phyloP scores from a whole-genome alignment of 352 stramenopile genomes.

The Phytophthora uliginosa region DNA sequence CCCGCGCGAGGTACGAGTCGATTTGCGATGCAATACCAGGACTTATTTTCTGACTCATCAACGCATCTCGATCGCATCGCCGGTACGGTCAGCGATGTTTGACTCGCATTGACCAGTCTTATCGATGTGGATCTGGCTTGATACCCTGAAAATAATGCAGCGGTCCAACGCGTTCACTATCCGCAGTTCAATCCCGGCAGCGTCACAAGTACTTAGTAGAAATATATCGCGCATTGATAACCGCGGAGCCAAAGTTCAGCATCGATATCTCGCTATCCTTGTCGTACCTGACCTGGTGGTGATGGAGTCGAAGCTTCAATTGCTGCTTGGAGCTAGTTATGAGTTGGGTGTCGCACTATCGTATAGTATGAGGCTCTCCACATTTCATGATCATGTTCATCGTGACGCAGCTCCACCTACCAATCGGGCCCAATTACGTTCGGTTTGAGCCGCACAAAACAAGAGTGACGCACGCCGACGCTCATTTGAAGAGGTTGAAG shows the following conservation, averaged over 20 bases:
- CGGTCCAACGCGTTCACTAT: background rate
- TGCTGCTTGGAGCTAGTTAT: background rate
- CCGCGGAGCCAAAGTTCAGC: background rate
- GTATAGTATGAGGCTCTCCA: background rate
- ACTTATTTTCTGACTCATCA: background rate
- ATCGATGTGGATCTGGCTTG: background rate
- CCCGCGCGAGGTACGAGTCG: background rate
- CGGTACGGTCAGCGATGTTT: background rate
- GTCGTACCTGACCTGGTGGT: constrained; percentile 14
- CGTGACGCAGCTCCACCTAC: constrained; percentile 19
- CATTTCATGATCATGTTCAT: background rate
- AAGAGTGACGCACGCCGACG: constrained; percentile 21
- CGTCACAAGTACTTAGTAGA: background rate
- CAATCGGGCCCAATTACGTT: constrained; percentile 11
- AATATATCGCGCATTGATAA: background rate
- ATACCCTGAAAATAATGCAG: background rate
- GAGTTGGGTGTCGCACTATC: background rate
- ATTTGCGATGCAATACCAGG: background rate
- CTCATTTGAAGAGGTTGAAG: constrained; percentile 2
- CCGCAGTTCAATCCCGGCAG: background rate
- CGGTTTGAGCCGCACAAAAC: background rate
- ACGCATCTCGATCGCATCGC: constrained; percentile 6
- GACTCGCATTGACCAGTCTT: background rate
- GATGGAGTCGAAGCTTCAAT: background rate
- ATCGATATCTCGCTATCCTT: background rate